phyloP scores from a whole-genome alignment of 371 early-diverging fungal species.

The Sporodiniella umbellata region DNA sequence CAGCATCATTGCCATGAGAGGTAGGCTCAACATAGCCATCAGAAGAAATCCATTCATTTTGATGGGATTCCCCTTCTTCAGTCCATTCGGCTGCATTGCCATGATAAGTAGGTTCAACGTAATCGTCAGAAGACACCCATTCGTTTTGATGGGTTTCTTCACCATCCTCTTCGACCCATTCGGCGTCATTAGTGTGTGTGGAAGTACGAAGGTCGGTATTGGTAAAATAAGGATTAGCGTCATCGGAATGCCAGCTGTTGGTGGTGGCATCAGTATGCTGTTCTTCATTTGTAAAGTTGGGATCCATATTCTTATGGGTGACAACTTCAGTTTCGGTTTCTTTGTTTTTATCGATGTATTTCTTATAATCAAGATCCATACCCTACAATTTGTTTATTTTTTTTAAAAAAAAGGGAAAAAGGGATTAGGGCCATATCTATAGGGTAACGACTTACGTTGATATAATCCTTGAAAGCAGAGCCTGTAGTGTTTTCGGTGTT shows the following conservation, averaged over 20 bases:
- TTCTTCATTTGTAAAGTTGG: conserved; percentile 17
- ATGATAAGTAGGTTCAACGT: background rate
- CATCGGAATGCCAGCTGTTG: conserved; percentile 7
- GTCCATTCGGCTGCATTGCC: conserved; percentile 10
- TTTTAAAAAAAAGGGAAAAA: too few species aligned
- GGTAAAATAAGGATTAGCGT: conserved; percentile 24
- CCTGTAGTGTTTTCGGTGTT: background rate
- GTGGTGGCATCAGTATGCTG: background rate
- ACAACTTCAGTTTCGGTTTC: conserved; percentile 26
- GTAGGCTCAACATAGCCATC: conserved; percentile 1
- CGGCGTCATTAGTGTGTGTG: conserved; percentile 1
- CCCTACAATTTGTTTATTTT: too few species aligned
- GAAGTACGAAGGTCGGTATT: conserved; percentile 21
- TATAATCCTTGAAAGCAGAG: conserved; percentile 6
- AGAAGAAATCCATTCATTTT: conserved; percentile 9
- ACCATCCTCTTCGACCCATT: conserved; percentile 15
- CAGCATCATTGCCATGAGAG: conserved; percentile 1
- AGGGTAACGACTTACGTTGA: conserved; percentile 1
- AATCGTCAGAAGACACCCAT: conserved; percentile 10
- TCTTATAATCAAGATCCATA: conserved; percentile 25
- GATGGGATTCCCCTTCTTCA: conserved; percentile 4
- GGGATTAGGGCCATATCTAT: too few species aligned
- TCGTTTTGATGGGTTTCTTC: conserved; percentile 3
- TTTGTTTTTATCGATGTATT: conserved; percentile 30
- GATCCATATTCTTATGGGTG: conserved; percentile 39